phyloP scores from a whole-genome alignment of 768 basidiomycete genomes.

The Chalciporus sphaerocephalus region DNA sequence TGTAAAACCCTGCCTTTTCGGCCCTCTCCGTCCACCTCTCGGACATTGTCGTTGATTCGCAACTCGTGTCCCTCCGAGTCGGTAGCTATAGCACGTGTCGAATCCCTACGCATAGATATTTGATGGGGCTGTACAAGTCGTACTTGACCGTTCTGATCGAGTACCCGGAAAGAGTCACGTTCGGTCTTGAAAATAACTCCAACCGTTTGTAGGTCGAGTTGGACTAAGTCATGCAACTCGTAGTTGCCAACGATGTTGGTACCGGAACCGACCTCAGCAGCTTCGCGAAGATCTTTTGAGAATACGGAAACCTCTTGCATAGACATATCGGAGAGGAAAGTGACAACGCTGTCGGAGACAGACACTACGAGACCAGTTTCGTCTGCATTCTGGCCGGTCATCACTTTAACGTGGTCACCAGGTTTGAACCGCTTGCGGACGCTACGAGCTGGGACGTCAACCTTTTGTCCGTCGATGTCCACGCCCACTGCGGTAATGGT shows the following conservation, averaged over 20 bases:
- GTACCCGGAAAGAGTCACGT: conserved; percentile 89
- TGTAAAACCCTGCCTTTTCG: conserved; percentile 90
- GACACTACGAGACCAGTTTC: conserved; percentile 96
- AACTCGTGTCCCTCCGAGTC: conserved; percentile 88
- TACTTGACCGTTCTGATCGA: conserved; percentile 90
- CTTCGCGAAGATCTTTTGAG: conserved; percentile 93
- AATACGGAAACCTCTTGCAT: conserved; percentile 98
- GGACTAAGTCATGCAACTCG: conserved; percentile 93
- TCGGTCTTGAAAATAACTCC: conserved; percentile 98
- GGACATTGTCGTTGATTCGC: conserved; percentile 84
- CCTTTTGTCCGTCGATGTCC: conserved; percentile 82
- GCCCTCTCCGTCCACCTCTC: conserved; percentile 83
- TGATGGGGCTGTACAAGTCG: conserved; percentile 90
- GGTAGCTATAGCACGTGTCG: conserved; percentile 76
- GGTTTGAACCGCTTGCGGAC: conserved; percentile 94
- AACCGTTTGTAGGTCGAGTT: conserved; percentile 89
- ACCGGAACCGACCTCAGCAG: conserved; percentile 93
- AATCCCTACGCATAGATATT: conserved; percentile 86
- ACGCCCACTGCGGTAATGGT: conserved; percentile 74
- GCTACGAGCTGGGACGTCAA: conserved; percentile 81
- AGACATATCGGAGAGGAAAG: conserved; percentile 95
- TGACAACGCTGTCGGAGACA: conserved; percentile 85
- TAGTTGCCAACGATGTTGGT: conserved; percentile 89
- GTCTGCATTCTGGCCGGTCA: conserved; percentile 90
- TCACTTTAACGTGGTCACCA: conserved; percentile 98